Percentiles rank a stretch among this genome's conserved stretches.
phyloP scores from a whole-genome alignment of 2,329 filamentous ascomycete species.

The Colletotrichum sidae region DNA sequence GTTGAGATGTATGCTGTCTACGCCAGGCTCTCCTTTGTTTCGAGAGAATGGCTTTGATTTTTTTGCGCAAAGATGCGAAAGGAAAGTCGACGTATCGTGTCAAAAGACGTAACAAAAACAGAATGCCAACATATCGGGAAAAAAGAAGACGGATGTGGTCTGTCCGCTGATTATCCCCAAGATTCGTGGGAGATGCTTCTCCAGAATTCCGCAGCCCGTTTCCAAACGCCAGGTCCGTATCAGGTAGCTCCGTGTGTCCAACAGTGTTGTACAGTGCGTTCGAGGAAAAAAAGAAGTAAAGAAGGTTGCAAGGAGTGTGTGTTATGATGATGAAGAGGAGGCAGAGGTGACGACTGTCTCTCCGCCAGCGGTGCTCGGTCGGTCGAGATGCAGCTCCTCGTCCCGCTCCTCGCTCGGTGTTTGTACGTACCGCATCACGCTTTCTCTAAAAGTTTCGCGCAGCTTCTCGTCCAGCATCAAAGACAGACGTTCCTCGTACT shows the following conservation, averaged over 20 bases:
- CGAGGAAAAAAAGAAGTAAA: not conserved
- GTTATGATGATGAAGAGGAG: conserved; percentile 40
- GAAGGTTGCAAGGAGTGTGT: conserved; percentile 36
- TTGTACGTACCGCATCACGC: conserved; percentile 44
- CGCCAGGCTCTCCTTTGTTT: not conserved
- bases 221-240: conserved; percentile 19
- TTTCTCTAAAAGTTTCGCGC: conserved; percentile 55
- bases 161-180: conserved; percentile 4
- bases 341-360: conserved; percentile 38
- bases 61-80: conserved; percentile 2
- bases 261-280: conserved; percentile 29
- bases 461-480: conserved; percentile 80
- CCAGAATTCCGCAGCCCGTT: conserved; percentile 1
- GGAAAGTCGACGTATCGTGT: conserved; percentile 1
- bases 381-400: conserved; percentile 43
- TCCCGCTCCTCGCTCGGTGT: conserved; percentile 49
- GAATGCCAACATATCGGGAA: conserved; percentile 2
- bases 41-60: not conserved
- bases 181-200: conserved; percentile 8
- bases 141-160: not conserved
- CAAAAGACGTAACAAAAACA: not conserved
- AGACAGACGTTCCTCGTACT: conserved; percentile 80
- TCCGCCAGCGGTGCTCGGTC: conserved; percentile 19
- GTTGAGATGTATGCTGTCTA: conserved; percentile 1
- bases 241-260: conserved; percentile 26